These are phyloP conservation scores for Alternaria viburni DNA, from an alignment of 2,329 filamentous ascomycete species.

Conservation along the genomic window DNA sequence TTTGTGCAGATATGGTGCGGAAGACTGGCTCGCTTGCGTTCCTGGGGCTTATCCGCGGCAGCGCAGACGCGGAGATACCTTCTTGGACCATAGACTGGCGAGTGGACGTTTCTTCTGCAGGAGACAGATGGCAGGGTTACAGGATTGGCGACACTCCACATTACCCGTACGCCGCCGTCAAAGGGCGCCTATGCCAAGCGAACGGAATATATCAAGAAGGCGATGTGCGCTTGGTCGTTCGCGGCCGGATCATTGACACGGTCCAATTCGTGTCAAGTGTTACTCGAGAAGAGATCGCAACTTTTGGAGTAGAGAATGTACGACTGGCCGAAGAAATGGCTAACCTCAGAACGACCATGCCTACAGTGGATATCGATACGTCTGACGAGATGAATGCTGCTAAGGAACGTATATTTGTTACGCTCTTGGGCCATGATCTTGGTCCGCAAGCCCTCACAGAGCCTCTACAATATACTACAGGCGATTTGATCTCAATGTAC, in stretches of 20 bases:
- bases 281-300: not conserved
- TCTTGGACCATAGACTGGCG: not conserved
- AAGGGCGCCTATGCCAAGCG: not conserved
- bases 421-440: not conserved
- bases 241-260: not conserved
- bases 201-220: not conserved
- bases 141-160: not conserved
- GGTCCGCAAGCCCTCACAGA: not conserved
- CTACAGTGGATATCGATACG: not conserved
- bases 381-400: not conserved
- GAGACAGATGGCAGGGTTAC: not conserved
- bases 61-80: not conserved
- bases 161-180: not conserved
- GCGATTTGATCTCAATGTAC: not conserved
- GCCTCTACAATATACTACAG: not conserved
- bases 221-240: not conserved
- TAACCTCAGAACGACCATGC: not conserved
- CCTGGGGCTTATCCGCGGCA: not conserved
- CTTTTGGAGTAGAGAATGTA: not conserved
- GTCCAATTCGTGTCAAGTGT: not conserved
- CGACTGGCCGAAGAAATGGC: not conserved
- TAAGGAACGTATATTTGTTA: not conserved
- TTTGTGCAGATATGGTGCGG: not conserved
- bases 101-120: not conserved
- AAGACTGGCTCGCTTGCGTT: not conserved